phyloP scores from a whole-genome alignment of 2,329 filamentous ascomycete genomes.

The Hypoxylon sp. region DNA sequence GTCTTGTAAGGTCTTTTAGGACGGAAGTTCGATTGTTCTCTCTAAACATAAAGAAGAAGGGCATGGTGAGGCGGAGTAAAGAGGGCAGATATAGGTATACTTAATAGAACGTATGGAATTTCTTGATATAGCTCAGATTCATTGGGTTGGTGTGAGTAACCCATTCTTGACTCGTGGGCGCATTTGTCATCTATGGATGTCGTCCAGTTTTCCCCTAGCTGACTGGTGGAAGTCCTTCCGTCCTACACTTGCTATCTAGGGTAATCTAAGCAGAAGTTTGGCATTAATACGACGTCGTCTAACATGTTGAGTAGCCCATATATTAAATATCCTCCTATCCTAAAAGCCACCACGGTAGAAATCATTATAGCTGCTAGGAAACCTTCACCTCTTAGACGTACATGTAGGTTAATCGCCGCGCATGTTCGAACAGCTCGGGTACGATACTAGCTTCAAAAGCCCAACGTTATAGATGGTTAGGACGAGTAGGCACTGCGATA shows the following conservation, averaged over 20 bases:
- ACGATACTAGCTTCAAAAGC: neutral
- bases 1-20: constrained; percentile 4
- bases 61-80: constrained; percentile 24
- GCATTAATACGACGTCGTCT: neutral
- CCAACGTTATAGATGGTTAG: neutral
- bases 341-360: neutral
- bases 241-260: neutral
- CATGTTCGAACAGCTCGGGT: too few relatives aligned
- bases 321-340: neutral
- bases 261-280: neutral
- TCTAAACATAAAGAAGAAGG: constrained; percentile 9
- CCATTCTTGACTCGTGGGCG: neutral
- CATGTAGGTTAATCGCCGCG: too few relatives aligned
- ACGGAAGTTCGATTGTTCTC: constrained; percentile 5
- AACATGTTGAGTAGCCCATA: too few relatives aligned
- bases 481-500: neutral
- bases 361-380: too few relatives aligned
- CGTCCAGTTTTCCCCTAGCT: neutral
- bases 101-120: constrained; percentile 35
- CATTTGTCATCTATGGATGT: neutral
- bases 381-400: too few relatives aligned
- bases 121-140: neutral
- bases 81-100: constrained; percentile 17
- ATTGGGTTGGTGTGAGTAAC: neutral
- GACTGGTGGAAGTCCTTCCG: neutral